Conservation (phyloP, 1,139 yeast species). For the Diutina mesorugosa region DNA sequence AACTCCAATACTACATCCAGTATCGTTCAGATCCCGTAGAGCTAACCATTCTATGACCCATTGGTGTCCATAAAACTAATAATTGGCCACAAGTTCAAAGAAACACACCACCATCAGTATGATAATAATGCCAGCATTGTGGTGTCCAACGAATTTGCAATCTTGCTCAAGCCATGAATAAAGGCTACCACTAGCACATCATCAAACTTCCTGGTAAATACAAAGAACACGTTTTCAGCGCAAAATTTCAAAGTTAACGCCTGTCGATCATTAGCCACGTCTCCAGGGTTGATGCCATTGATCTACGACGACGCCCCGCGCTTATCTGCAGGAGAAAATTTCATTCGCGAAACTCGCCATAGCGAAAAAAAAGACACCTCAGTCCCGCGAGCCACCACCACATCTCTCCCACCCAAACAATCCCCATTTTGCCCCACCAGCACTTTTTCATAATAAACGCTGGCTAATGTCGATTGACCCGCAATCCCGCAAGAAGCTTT, state of each 20-base stretch:
- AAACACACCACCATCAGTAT: no score
- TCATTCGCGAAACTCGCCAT: neutral
- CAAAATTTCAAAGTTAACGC: no score
- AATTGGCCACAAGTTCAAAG: no score
- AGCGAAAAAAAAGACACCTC: neutral
- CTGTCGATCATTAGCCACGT: neutral
- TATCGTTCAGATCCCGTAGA: no score
- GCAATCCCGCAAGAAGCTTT: constrained; percentile 71
- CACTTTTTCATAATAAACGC: neutral
- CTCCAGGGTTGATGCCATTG: neutral
- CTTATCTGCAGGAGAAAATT: neutral
- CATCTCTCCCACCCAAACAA: neutral
- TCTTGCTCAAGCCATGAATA: neutral
- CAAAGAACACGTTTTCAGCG: neutral
- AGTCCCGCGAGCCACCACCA: neutral
- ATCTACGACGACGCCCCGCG: neutral
- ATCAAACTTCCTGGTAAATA: no score
- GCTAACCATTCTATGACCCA: no score
- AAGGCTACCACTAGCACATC: neutral
- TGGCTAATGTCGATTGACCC: constrained; percentile 66
- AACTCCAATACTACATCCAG: no score
- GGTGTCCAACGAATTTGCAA: no score
- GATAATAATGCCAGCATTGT: no score
- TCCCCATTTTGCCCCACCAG: neutral
- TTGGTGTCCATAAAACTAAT: no score